Base-by-base conservation (phyloP, 345 rosid genomes). In the Populus ilicifolia region DNA sequence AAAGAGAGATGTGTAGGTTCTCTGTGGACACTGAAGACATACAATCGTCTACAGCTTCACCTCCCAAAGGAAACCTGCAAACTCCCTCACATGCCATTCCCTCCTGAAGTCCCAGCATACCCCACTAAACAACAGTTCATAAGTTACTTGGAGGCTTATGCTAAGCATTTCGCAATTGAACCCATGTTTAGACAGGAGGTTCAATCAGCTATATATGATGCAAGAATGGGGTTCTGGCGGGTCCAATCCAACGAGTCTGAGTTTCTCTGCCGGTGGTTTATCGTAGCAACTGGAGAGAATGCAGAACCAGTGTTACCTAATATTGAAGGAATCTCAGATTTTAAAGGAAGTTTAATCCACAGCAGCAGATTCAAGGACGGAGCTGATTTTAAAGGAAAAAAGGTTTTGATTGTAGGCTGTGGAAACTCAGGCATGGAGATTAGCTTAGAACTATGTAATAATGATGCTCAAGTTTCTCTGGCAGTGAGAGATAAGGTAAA, bases 401-500 rank as follows among this genome's bases (percentile, higher is more conserved):
- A 79, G 80, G 98, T 94, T 73, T 76, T 94, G 79, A 95, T 94
- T 1, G 75, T 94, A 30, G 97, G 98, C 8, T 90, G 97, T 81
- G 98, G 98, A 0, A 94, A 94, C 75, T 94, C 98, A 0, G 98
- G 98, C 65, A 92, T 94, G 98, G 98, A 94, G 83, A 91, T 94
- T 43, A 86, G 97, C 82, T 83, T 94, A 79, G 98, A 92, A 83
- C 90, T 94, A 18, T 92, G 91, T 76, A 82, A 89, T 86, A 86
- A 65, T 18, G 76, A 71, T 48, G 76, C 80, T 71, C 76, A 65
- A 23, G 80, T 78, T 65, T 78, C 67, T 52, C 46, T 78, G 11
- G 69, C 48, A 16, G 71, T 78, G 1, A 78, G 80, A 65, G 70
- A 72, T 27, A 78, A 78, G 80, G 80, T 78, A 71, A 64, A 27